Conservation (phyloP, 441 rosid species). For the Biscutella laevigata region DNA sequence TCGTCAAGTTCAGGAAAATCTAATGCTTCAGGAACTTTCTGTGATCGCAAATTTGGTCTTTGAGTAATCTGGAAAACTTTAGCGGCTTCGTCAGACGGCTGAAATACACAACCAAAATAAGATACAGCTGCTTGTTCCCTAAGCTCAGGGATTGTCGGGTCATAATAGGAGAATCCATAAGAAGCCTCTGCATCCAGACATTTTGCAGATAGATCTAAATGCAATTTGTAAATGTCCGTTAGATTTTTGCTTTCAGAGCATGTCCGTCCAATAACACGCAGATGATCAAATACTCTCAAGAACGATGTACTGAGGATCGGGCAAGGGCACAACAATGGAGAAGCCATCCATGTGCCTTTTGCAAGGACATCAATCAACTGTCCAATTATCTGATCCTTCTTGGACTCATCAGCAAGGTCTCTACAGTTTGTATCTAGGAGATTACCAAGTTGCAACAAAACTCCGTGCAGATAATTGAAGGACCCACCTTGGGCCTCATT, state of each 20-base stretch:
- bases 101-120: constrained; percentile 70
- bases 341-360: constrained; percentile 66
- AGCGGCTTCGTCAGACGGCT: constrained; percentile 44
- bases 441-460: constrained; percentile 67
- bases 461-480: constrained; percentile 74
- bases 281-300: constrained; percentile 64
- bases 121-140: constrained; percentile 74
- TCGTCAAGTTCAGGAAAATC: constrained; percentile 41
- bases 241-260: constrained; percentile 34
- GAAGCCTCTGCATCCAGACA: constrained; percentile 61
- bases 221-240: constrained; percentile 38
- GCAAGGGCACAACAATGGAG: constrained; percentile 61
- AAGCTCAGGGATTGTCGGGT: constrained; percentile 74
- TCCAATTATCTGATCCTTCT: constrained; percentile 72
- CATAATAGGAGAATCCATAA: constrained; percentile 51
- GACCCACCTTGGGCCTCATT: constrained; percentile 31
- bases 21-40: constrained; percentile 26
- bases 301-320: constrained; percentile 71
- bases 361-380: constrained; percentile 48
- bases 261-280: constrained; percentile 61
- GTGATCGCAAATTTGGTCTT: constrained; percentile 22
- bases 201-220: constrained; percentile 54
- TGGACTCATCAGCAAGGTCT: constrained; percentile 59
- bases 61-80: constrained; percentile 34
- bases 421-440: constrained; percentile 81